Evolutionary conservation across 768 basidiomycete species (phyloP).

Genomic region (Chiua virens): DNA sequence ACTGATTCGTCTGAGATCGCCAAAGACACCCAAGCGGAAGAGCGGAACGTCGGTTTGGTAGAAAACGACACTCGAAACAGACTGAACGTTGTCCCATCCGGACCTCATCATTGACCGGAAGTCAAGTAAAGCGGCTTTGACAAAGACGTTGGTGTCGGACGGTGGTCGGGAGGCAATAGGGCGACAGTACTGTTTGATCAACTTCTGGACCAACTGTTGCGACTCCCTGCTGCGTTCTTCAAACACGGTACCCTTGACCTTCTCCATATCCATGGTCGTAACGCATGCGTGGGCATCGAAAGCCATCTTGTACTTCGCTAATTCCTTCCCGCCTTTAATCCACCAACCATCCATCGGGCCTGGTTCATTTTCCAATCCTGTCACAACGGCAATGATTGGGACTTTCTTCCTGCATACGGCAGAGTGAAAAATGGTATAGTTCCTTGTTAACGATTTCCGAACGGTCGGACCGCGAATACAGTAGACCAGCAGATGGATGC

Average conservation of each 20-base stretch:
- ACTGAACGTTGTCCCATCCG: constrained; percentile 24
- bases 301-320: constrained; percentile 34
- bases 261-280: constrained; percentile 32
- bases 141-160: constrained; percentile 19
- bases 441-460: constrained; percentile 25
- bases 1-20: constrained; percentile 14
- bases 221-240: constrained; percentile 21
- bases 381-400: constrained; percentile 33
- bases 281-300: constrained; percentile 44
- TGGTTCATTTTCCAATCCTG: constrained; percentile 34
- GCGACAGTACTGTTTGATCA: constrained; percentile 23
- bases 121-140: constrained; percentile 27
- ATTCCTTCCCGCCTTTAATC: constrained; percentile 30
- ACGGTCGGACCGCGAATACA: constrained; percentile 33
- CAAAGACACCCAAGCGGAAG: constrained; percentile 14
- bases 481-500: constrained; percentile 32
- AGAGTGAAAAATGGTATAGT: constrained; percentile 33
- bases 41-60: constrained; percentile 14
- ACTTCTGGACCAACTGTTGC: constrained; percentile 16
- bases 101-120: constrained; percentile 27
- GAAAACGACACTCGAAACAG: constrained; percentile 18
- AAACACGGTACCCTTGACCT: constrained; percentile 14
- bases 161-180: constrained; percentile 14
- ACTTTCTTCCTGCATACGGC: constrained; percentile 32
- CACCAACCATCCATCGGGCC: constrained; percentile 40